These are phyloP conservation scores for Solanum rostratum DNA, from an alignment of 257 asterid species.

Conservation along the genomic window DNA sequence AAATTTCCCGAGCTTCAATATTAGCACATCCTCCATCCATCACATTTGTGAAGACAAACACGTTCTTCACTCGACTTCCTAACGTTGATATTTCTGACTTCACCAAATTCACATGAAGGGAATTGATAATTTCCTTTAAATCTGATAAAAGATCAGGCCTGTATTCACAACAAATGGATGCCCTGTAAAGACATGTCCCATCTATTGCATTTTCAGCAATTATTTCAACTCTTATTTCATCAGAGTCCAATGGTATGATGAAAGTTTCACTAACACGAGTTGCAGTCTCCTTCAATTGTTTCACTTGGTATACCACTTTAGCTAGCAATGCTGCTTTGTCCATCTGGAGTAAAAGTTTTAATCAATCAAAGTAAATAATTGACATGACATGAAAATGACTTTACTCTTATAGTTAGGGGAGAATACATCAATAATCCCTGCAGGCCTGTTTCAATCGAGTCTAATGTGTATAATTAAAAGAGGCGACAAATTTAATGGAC, in stretches of 20 bases:
- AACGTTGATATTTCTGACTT: conserved; percentile 61
- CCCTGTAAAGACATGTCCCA: conserved; percentile 34
- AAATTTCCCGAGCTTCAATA: conserved; percentile 5
- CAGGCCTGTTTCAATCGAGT: not conserved
- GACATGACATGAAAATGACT: not conserved
- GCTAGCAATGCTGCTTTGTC: conserved; percentile 82
- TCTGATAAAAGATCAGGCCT: conserved; percentile 48
- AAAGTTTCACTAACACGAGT: conserved; percentile 37
- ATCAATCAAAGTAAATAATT: not conserved
- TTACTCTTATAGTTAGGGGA: too few relatives aligned
- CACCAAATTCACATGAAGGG: conserved; percentile 25
- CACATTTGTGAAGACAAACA: conserved; percentile 22
- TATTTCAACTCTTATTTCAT: conserved; percentile 54
- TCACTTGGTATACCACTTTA: conserved; percentile 56
- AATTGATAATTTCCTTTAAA: conserved; percentile 24
- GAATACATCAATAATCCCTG: not conserved
- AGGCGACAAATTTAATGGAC: not conserved
- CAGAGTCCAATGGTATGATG: conserved; percentile 60
- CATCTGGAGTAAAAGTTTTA: conserved; percentile 29
- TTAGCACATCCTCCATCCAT: not conserved
- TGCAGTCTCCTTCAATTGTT: conserved; percentile 44
- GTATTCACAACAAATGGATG: conserved; percentile 69
- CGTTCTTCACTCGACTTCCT: conserved; percentile 51
- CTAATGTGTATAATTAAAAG: not conserved
- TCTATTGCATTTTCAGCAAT: conserved; percentile 18